Base-by-base conservation (phyloP, 2,329 filamentous ascomycete genomes). In the Hypoxylon sp. region DNA sequence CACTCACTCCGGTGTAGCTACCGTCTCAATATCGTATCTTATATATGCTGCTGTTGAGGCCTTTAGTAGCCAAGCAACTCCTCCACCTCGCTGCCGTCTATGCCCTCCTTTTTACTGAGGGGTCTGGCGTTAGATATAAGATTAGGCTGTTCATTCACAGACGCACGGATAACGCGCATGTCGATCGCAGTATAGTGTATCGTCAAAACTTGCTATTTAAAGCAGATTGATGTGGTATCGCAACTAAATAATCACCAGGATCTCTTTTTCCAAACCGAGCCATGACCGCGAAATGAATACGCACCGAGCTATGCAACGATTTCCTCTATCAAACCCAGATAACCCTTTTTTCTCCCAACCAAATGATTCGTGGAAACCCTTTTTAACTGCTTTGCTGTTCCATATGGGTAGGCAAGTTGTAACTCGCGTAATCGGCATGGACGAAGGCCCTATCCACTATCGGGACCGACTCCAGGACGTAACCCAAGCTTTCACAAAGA, bases 401-500 rank as follows among this genome's bases (percentile, higher is more conserved):
- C 82, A 90, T 88, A 73, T 90, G 88, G 2, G 87, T 89, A 1
- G 87, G 87, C 64, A 88, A 81, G 70, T 90, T 89, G 73, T 89
- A 89, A 61, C 85, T 88, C 20, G 87, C 84, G 72, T 90, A 90
- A 74, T 90, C 88, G 20, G 89, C 86, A 70, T 92, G 90, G 14
- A 92, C 90, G 80, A 92, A 92, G 0, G 90, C 90, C 63, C 90
- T 83, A 75, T 92, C 90, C 31, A 96, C 93, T 72, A 91, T 91
- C 25, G 93, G 92, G 44, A 96, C 91, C 64, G 91, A 93, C 82
- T 96, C 93, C 35, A 96, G 85, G 68, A 96, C 93, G 81, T 96
- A 95, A 75, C 94, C 92, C 80, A 97, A 79, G 42, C 73, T 78
- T 70, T 79, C 78, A 51, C 89, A 89, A 59, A 97, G 81, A 79